Conservation (phyloP, 23 red algal species). For the Porphyridium purpureum region DNA sequence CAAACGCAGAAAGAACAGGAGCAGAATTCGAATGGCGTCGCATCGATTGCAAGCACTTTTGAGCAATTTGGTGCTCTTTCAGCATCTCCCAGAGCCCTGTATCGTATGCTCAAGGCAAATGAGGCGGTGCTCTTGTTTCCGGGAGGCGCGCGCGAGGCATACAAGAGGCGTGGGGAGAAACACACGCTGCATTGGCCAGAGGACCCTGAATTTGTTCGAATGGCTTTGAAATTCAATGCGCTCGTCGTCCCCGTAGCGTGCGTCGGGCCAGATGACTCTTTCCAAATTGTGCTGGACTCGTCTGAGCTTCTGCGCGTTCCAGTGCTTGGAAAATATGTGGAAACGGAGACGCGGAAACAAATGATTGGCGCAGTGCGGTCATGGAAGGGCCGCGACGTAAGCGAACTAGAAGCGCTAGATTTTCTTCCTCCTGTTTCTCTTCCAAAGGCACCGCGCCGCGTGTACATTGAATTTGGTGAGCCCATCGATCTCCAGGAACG, state of each 20-base stretch:
- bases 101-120: conserved; percentile 13
- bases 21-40: background rate
- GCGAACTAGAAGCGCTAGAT: background rate
- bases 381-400: too few species aligned
- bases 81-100: conserved; percentile 32
- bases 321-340: conserved; percentile 3
- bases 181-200: conserved; percentile 60
- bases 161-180: conserved; percentile 32
- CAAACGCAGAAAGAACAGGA: background rate
- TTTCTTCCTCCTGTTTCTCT: conserved; percentile 39
- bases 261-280: conserved; percentile 50
- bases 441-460: conserved; percentile 16
- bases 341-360: too few species aligned
- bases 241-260: conserved; percentile 57
- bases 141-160: conserved; percentile 71
- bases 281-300: conserved; percentile 27
- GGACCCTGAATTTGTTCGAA: conserved; percentile 68
- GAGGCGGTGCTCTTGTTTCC: conserved; percentile 81
- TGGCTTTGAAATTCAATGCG: conserved; percentile 39
- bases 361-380: too few species aligned
- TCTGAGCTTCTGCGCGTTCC: conserved; percentile 6
- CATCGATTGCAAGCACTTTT: conserved; percentile 1
- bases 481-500: conserved; percentile 34
- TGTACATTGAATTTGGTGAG: conserved; percentile 69
- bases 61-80: conserved; percentile 31